A percentile compares a stretch with the other conserved stretches of the same genome.
Conservation (phyloP, 2,329 filamentous ascomycete species). For the Colletotrichum lentis region DNA sequence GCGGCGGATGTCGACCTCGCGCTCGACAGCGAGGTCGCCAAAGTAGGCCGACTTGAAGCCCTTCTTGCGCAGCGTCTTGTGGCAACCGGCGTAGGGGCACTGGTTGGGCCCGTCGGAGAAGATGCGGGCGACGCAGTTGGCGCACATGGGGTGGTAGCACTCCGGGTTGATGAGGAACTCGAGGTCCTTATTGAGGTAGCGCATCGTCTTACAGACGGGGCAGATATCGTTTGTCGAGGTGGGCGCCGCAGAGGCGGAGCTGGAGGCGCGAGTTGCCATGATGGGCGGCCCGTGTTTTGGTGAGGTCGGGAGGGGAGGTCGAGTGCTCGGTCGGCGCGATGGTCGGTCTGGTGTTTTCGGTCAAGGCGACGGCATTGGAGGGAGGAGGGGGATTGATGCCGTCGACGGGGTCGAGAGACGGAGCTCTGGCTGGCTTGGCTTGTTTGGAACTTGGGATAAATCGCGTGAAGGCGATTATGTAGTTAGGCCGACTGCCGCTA, state of each 20-base stretch:
- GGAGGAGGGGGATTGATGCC: not conserved
- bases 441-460: not conserved
- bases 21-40: slow-evolving; percentile 84
- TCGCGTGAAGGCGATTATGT: not conserved
- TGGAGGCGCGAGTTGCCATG: slow-evolving; percentile 29
- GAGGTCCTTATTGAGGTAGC: slow-evolving; percentile 94
- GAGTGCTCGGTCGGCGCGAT: not conserved
- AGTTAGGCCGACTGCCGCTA: not conserved
- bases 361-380: slow-evolving; percentile 9
- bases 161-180: slow-evolving; percentile 96
- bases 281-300: not conserved
- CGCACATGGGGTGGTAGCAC: slow-evolving; percentile 99
- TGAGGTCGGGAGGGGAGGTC: not conserved
- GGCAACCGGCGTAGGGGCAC: slow-evolving; percentile 90
- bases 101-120: slow-evolving; percentile 91
- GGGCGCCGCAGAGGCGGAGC: slow-evolving; percentile 33
- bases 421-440: not conserved
- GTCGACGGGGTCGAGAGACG: not conserved
- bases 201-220: slow-evolving; percentile 95
- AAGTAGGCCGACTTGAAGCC: slow-evolving; percentile 91
- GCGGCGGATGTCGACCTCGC: slow-evolving; percentile 90
- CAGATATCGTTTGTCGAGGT: slow-evolving; percentile 73
- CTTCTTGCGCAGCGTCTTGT: slow-evolving; percentile 83
- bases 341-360: not conserved
- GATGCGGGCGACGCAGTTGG: slow-evolving; percentile 91